Percentiles rank a stretch among this genome's conserved stretches.
Conservation (phyloP, 306 rosid species). For the Prosopis cineraria region DNA sequence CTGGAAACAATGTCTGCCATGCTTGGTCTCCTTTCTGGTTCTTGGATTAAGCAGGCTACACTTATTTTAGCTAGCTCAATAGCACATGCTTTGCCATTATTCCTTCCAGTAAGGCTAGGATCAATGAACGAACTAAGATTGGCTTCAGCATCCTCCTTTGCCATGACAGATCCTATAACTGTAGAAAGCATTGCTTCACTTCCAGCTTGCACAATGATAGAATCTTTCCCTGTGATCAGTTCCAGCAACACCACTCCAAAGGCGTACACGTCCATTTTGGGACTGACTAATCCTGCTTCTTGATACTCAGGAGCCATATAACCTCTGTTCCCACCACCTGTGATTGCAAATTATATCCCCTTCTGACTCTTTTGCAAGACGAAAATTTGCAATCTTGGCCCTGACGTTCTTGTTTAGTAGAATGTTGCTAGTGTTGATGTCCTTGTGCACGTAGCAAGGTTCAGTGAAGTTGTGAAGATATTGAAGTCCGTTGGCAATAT, state of each 20-base stretch:
- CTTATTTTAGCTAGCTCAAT: constrained; percentile 48
- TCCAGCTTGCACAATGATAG: constrained; percentile 44
- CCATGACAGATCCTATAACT: constrained; percentile 33
- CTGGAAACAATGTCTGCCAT: constrained; percentile 44
- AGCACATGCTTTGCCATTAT: constrained; percentile 31
- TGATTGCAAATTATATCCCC: constrained; percentile 22
- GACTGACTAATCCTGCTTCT: constrained; percentile 42
- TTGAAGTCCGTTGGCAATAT: constrained; percentile 73
- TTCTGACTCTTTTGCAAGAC: constrained; percentile 51
- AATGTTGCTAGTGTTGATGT: constrained; percentile 55
- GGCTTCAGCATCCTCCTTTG: constrained; percentile 40
- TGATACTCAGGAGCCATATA: constrained; percentile 58
- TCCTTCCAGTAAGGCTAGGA: constrained; percentile 40
- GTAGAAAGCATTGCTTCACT: constrained; percentile 47
- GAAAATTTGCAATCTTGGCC: constrained; percentile 69
- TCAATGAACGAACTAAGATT: constrained; percentile 45
- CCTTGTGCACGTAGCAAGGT: constrained; percentile 68
- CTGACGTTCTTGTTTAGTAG: constrained; percentile 51
- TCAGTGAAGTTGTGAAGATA: constrained; percentile 83
- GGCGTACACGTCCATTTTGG: constrained; percentile 68
- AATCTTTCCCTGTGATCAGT: constrained; percentile 57
- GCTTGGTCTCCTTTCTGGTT: constrained; percentile 43
- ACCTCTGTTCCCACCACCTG: constrained; percentile 39
- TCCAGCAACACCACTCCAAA: constrained; percentile 67
- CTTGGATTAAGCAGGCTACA: constrained; percentile 55